Conservation (phyloP, 2,329 filamentous ascomycete genomes). For the Fusarium azukiicola region DNA sequence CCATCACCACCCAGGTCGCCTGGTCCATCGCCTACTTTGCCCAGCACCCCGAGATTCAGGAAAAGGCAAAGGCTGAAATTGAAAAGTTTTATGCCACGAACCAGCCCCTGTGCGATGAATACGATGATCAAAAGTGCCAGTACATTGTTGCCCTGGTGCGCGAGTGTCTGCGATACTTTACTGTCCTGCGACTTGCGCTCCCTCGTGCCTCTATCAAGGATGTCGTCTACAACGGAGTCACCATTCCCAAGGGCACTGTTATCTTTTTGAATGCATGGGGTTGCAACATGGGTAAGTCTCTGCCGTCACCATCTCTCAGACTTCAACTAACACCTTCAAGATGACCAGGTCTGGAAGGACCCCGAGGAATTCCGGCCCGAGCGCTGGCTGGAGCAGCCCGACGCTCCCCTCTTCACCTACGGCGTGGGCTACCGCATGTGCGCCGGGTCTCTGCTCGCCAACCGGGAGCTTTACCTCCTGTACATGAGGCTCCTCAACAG, state of each 20-base stretch:
- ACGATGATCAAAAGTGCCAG: constrained; percentile 82
- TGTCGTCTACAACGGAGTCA: constrained; percentile 76
- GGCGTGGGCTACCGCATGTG: constrained; percentile 85
- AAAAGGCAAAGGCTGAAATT: constrained; percentile 79
- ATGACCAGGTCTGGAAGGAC: constrained; percentile 61
- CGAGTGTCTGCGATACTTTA: constrained; percentile 82
- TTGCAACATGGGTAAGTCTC: constrained; percentile 81
- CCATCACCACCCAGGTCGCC: constrained; percentile 82
- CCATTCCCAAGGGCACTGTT: constrained; percentile 81
- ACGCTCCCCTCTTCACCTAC: constrained; percentile 83
- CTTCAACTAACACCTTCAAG: constrained; percentile 14
- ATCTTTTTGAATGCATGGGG: constrained; percentile 85
- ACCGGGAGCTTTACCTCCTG: constrained; percentile 82
- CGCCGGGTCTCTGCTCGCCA: constrained; percentile 76
- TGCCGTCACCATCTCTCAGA: too few relatives aligned
- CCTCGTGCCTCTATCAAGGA: constrained; percentile 81
- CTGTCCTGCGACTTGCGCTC: constrained; percentile 81
- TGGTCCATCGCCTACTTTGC: constrained; percentile 83
- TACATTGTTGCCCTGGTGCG: constrained; percentile 83
- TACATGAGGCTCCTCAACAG: constrained; percentile 82
- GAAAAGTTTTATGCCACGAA: constrained; percentile 72
- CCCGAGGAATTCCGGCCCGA: constrained; percentile 78
- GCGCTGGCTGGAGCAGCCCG: constrained; percentile 77
- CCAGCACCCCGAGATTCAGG: constrained; percentile 80
- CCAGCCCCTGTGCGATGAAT: constrained; percentile 78